phyloP scores from a whole-genome alignment of 805 yeast species.

The Candida khao-thaluensis region DNA sequence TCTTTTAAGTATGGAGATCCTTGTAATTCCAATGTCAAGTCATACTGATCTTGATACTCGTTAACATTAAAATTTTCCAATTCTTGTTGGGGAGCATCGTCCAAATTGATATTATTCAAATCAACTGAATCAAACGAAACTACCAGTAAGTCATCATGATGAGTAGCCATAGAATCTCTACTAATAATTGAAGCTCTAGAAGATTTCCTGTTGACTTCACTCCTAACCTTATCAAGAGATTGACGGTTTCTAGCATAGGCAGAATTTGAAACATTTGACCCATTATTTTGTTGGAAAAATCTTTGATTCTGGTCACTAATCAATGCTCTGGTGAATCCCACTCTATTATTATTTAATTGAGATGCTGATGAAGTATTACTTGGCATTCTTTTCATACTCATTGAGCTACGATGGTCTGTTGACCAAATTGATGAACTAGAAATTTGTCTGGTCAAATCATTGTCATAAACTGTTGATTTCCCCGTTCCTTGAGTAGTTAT shows the following conservation, averaged over 20 bases:
- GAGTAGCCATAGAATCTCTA: constrained; percentile 24
- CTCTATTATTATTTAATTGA: constrained; percentile 23
- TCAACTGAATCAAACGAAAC: constrained; percentile 36
- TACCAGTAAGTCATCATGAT: constrained; percentile 32
- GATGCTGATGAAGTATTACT: constrained; percentile 30
- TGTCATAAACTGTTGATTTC: constrained; percentile 7
- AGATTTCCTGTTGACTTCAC: constrained; percentile 26
- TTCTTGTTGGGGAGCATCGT: constrained; percentile 18
- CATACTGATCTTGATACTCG: constrained; percentile 49
- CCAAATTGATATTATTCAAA: constrained; percentile 14
- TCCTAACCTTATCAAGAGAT: constrained; percentile 26
- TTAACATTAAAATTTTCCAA: constrained; percentile 39
- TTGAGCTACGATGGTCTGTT: constrained; percentile 26
- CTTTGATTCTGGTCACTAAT: constrained; percentile 28
- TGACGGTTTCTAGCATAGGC: constrained; percentile 20
- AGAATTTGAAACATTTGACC: neutral
- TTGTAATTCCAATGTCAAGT: constrained; percentile 58
- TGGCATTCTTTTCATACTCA: constrained; percentile 30
- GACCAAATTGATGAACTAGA: constrained; percentile 40
- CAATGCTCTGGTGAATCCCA: constrained; percentile 44
- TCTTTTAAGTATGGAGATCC: constrained; percentile 83
- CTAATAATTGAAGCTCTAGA: constrained; percentile 36
- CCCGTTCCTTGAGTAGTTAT: constrained; percentile 1
- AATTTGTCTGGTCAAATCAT: constrained; percentile 20
- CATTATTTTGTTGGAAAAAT: constrained; percentile 19